Percentiles rank a stretch among this genome's conserved stretches.
These are phyloP conservation scores for Penicillium griseofulvum DNA, from an alignment of 2,329 filamentous ascomycete genomes.

Conservation along the genomic window DNA sequence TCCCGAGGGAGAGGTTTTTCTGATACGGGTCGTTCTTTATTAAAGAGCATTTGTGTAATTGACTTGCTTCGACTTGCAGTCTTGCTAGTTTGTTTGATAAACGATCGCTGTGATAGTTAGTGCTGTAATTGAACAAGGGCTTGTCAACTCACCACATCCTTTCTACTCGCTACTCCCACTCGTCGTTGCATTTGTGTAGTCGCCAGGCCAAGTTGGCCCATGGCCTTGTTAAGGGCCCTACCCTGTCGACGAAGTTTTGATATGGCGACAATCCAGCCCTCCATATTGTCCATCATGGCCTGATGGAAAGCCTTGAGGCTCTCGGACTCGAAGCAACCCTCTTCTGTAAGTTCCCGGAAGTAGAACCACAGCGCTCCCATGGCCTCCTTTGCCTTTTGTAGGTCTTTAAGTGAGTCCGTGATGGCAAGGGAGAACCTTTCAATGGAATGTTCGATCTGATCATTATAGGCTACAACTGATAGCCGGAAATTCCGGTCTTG, in stretches of 20 bases:
- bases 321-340: slow-evolving; percentile 56
- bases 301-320: slow-evolving; percentile 72
- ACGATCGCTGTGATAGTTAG: slow-evolving; percentile 23
- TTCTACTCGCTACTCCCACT: slow-evolving; percentile 77
- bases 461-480: slow-evolving; percentile 81
- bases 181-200: slow-evolving; percentile 83
- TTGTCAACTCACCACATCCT: slow-evolving; percentile 59
- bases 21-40: slow-evolving; percentile 13
- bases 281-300: slow-evolving; percentile 89
- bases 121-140: not conserved
- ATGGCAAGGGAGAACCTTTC: slow-evolving; percentile 73
- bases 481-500: slow-evolving; percentile 78
- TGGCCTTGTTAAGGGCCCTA: slow-evolving; percentile 64
- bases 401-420: slow-evolving; percentile 74
- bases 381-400: slow-evolving; percentile 72
- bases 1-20: slow-evolving; percentile 35
- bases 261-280: slow-evolving; percentile 83
- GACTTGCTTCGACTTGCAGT: slow-evolving; percentile 19
- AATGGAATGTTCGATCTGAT: slow-evolving; percentile 86
- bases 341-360: slow-evolving; percentile 63
- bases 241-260: slow-evolving; percentile 71
- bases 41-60: slow-evolving; percentile 26
- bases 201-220: slow-evolving; percentile 71
- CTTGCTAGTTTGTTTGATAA: slow-evolving; percentile 12
- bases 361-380: slow-evolving; percentile 76